These are phyloP conservation scores for Raffaelea albimanens DNA, from an alignment of 2,329 filamentous ascomycete species.

Conservation along the genomic window DNA sequence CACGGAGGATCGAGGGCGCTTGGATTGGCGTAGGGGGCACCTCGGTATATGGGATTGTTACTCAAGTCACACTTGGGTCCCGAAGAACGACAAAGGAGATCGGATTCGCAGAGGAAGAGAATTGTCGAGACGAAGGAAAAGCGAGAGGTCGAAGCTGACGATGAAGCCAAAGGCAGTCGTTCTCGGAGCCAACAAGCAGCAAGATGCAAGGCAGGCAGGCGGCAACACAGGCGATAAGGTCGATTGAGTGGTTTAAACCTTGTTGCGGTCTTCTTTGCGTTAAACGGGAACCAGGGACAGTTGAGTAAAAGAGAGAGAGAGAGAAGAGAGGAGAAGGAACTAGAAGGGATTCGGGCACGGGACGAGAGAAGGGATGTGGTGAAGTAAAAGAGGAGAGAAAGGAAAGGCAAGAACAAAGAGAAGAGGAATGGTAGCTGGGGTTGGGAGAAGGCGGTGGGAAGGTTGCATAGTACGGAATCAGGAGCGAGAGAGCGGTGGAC, in stretches of 20 bases:
- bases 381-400: constrained; percentile 17
- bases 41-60: neutral
- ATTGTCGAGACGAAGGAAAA: neutral
- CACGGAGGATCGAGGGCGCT: no score
- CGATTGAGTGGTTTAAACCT: no score
- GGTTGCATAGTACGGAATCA: neutral
- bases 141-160: neutral
- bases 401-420: constrained; percentile 19
- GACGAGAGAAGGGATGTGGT: constrained; percentile 22
- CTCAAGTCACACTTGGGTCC: constrained; percentile 10
- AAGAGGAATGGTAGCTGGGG: constrained; percentile 14
- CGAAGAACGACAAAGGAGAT: constrained; percentile 8
- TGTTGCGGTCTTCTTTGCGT: constrained; percentile 6
- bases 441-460: constrained; percentile 8
- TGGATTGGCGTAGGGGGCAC: no score
- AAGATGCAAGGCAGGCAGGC: no score
- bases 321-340: constrained; percentile 21
- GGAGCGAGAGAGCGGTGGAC: neutral
- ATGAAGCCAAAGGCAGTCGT: no score
- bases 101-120: neutral
- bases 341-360: constrained; percentile 3
- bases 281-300: constrained; percentile 8
- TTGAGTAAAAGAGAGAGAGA: constrained; percentile 20
- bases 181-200: no score
- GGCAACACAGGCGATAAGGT: neutral